These are phyloP conservation scores for Dipteronia dyeriana DNA, from an alignment of 345 rosid species.

Conservation along the genomic window DNA sequence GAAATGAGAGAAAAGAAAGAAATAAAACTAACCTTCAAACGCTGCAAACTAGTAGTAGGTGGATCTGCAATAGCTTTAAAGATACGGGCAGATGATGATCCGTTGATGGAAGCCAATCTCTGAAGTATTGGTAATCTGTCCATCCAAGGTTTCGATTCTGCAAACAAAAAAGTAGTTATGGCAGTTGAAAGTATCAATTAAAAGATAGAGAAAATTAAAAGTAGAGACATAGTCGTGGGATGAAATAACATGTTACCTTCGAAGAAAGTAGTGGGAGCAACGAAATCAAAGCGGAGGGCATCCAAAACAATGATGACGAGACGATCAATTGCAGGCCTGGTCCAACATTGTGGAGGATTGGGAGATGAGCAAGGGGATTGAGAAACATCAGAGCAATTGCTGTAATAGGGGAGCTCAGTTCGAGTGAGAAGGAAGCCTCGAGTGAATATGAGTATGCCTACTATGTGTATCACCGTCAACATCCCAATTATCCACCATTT, in stretches of 20 bases:
- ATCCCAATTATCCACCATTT: constrained; percentile 31
- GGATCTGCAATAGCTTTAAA: constrained; percentile 98
- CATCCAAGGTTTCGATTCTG: constrained; percentile 89
- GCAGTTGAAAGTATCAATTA: neutral
- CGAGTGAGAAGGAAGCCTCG: constrained; percentile 91
- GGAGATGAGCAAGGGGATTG: constrained; percentile 56
- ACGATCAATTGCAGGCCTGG: constrained; percentile 67
- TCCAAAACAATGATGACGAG: constrained; percentile 76
- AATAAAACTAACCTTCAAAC: constrained; percentile 60
- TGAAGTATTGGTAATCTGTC: constrained; percentile 68
- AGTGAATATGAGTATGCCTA: constrained; percentile 66
- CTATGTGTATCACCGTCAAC: constrained; percentile 48
- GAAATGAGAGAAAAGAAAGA: neutral
- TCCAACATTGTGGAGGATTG: constrained; percentile 53
- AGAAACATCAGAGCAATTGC: constrained; percentile 65
- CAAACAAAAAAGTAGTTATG: neutral
- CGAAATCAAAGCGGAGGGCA: constrained; percentile 86
- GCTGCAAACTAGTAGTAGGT: constrained; percentile 92
- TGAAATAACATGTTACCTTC: constrained; percentile 38
- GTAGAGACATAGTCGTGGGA: too few relatives aligned
- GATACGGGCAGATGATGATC: constrained; percentile 71
- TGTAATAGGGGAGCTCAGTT: constrained; percentile 81
- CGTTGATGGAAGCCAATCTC: constrained; percentile 53
- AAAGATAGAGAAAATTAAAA: too few relatives aligned
- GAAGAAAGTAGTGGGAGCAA: constrained; percentile 74